Conservation (phyloP, 2,329 filamentous ascomycete genomes). For the Bipolaris oryzae region DNA sequence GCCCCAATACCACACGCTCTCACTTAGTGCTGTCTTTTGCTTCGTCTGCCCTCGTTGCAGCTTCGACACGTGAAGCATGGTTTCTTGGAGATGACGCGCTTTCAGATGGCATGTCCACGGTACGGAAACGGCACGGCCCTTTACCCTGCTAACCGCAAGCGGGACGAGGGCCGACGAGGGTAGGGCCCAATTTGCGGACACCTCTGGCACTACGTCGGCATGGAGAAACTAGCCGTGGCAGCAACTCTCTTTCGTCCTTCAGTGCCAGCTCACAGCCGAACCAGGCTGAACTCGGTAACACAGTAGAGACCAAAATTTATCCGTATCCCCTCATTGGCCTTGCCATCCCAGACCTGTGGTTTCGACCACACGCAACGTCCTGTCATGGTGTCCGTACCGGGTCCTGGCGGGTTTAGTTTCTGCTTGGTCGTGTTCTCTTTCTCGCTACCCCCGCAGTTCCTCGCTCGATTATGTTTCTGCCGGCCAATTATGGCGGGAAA, state of each 20-base stretch:
- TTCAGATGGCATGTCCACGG: constrained; percentile 23
- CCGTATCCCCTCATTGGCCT: constrained; percentile 34
- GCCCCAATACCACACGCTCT: constrained; percentile 9
- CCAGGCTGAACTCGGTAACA: constrained; percentile 34
- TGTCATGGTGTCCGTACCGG: constrained; percentile 40
- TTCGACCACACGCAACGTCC: constrained; percentile 29
- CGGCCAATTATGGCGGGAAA: constrained; percentile 36
- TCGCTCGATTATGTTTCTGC: constrained; percentile 30
- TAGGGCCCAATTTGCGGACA: constrained; percentile 36
- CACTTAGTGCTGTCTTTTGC: constrained; percentile 23
- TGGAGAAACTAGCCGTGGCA: constrained; percentile 34
- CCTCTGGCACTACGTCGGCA: constrained; percentile 37
- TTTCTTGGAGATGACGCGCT: constrained; percentile 32
- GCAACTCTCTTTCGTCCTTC: constrained; percentile 31
- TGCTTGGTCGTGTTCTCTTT: constrained; percentile 29
- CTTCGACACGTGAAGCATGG: constrained; percentile 26
- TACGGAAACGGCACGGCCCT: constrained; percentile 44
- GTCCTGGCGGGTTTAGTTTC: constrained; percentile 32
- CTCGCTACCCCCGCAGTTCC: constrained; percentile 34
- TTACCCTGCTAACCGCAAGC: constrained; percentile 31
- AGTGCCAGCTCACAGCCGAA: constrained; percentile 42
- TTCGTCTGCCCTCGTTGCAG: constrained; percentile 22
- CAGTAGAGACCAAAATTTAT: constrained; percentile 24
- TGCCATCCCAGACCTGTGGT: constrained; percentile 27
- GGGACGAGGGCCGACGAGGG: constrained; percentile 26